phyloP scores from a whole-genome alignment of 371 early-diverging fungal species.

The Apophysomyces sp. region DNA sequence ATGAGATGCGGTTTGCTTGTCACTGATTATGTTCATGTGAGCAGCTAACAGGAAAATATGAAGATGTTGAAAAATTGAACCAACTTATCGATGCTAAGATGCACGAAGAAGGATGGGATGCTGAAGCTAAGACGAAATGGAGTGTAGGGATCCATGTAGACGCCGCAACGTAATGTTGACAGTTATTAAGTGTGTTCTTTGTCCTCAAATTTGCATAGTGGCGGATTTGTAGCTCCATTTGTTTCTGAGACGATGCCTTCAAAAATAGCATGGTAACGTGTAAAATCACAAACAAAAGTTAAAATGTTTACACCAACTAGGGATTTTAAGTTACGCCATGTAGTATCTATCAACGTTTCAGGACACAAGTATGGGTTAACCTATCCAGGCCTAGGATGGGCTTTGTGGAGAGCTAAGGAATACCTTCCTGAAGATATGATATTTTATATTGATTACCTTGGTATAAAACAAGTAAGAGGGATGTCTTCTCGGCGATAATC shows the following conservation, averaged over 20 bases:
- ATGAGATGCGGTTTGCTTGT: too few relatives aligned
- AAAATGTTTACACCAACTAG: conserved; percentile 5
- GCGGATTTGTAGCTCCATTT: conserved; percentile 83
- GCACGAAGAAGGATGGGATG: too few relatives aligned
- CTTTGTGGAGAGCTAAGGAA: conserved; percentile 59
- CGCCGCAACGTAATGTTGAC: conserved; percentile 55
- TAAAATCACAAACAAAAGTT: too few relatives aligned
- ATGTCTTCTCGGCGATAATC: too few relatives aligned
- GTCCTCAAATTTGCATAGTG: conserved; percentile 25
- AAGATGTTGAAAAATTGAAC: conserved; percentile 65
- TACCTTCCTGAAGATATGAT: conserved; percentile 65
- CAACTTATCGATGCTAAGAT: conserved; percentile 61
- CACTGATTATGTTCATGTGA: too few relatives aligned
- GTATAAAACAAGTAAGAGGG: conserved; percentile 55
- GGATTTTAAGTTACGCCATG: conserved; percentile 67
- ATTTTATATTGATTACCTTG: conserved; percentile 68
- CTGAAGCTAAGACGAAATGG: conserved; percentile 52
- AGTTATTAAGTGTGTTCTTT: not conserved
- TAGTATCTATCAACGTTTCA: conserved; percentile 68
- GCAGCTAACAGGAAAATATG: conserved; percentile 85
- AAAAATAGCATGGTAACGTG: conserved; percentile 70
- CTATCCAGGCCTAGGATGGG: conserved; percentile 71
- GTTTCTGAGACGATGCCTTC: conserved; percentile 38
- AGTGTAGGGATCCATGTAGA: conserved; percentile 78
- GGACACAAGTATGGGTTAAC: conserved; percentile 81